Base-by-base conservation (phyloP, 768 basidiomycete species). In the Kockovaella imperatae region DNA sequence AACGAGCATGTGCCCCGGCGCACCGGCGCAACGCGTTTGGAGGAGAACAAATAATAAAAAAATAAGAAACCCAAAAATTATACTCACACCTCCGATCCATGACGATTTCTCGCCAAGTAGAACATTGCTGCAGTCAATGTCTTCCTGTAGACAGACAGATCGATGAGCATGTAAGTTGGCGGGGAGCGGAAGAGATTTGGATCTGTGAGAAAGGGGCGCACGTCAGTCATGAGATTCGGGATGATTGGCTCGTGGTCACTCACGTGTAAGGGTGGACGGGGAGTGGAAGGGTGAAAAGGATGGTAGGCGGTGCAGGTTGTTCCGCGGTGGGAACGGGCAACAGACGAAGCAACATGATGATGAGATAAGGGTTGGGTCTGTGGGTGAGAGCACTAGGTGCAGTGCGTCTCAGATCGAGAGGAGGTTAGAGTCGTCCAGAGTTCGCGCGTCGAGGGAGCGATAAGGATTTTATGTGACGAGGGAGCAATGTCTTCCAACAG, bases 251-350 rank as follows among this genome's bases (percentile, higher is more conserved):
- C 36, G 18, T 28, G 40, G n/a, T 3, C 17, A 54, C 58, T 53
- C 46, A 60, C 61, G 65, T 67, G 53, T 69, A 69, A 10, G 69
- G 65, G 42, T 67, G 55, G 14, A 40, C 57, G 2, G 65, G 62
- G 4, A 67, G 45, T 1, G 70, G 67, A 6, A 73, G 62, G 43
- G 70, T 71, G 58, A 73, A 73, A 47, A 73, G 65, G 52, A 73
- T 70, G n/a, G 72, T 73, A 5, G 70, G 62, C 18, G 72, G 72
- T 14, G 58, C 26, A 5, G 67, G 62, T 21, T 64, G 57, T 4
- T 49, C 28, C 14, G 57, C 39, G 10, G 67, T 61, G 6, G 72
- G 56, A 18, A 52, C 40, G 20, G 70, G 70, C 5, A 71, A 48
- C 10, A 73, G 59, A 45, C 70, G 65, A 29, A 73, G 70, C 10